Percentiles rank a stretch among this genome's conserved stretches.
These are phyloP conservation scores for Microstegium vimineum DNA, from an alignment of 176 grass and related monocot genomes.

Conservation along the genomic window DNA sequence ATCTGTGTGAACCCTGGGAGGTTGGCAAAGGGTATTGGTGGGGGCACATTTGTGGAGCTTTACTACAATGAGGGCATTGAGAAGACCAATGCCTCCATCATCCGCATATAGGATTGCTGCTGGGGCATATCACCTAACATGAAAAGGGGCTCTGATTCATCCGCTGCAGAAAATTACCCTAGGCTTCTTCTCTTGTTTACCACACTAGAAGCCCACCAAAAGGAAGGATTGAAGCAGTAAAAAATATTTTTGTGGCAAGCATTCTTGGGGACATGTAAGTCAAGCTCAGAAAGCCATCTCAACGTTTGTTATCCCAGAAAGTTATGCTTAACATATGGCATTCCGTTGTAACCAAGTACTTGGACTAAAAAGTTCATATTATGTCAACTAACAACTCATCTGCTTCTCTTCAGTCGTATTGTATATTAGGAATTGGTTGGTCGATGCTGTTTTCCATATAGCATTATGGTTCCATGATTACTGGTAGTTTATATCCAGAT, in stretches of 20 bases:
- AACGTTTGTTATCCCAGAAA: not conserved
- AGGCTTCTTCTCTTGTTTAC: not conserved
- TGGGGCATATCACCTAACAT: not conserved
- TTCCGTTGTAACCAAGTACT: not conserved
- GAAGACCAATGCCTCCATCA: slow-evolving; percentile 55
- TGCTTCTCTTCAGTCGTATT: not conserved
- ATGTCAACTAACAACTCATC: not conserved
- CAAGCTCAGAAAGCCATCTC: not conserved
- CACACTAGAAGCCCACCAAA: not conserved
- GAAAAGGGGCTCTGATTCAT: not conserved
- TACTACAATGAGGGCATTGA: slow-evolving; percentile 50
- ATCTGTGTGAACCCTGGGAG: slow-evolving; percentile 91
- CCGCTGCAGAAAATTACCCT: not conserved
- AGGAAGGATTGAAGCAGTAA: not conserved
- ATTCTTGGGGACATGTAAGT: not conserved
- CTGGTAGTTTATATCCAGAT: too few relatives aligned
- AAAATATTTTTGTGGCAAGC: not conserved
- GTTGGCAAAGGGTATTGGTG: slow-evolving; percentile 83
- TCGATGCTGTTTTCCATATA: too few relatives aligned
- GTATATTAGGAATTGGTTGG: too few relatives aligned
- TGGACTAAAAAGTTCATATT: not conserved
- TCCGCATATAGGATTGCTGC: slow-evolving; percentile 60
- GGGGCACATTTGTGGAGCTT: slow-evolving; percentile 85
- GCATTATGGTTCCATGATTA: too few relatives aligned
- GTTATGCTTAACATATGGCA: not conserved